Base-by-base conservation (phyloP, 2,329 filamentous ascomycete species). In the Gnomoniopsis smithogilvyi region DNA sequence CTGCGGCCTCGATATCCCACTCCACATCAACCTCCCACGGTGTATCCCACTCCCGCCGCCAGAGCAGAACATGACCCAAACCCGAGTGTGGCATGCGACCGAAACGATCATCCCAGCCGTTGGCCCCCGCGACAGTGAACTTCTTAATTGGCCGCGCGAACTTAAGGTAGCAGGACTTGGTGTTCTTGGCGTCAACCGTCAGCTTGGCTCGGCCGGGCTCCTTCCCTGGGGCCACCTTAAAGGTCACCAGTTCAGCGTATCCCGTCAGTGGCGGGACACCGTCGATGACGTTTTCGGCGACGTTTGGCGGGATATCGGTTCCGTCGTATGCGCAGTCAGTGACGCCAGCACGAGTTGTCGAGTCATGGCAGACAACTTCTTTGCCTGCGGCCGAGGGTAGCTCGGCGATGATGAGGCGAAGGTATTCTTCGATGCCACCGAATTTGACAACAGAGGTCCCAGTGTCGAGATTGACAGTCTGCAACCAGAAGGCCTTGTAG, bases 401-500 rank as follows among this genome's bases (percentile, higher is more conserved):
- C 17, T 85, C 79, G 8, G 78, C 75, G 58, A 95, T 83, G 49
- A 94, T 85, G 36, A 82, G 75, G 14, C 83, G 78, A 1, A 95
- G 75, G 69, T 86, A 96, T 3, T 84, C 78, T 63, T 85, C 79
- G 2, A 92, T 71, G 0, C 92, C 92, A 0, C 80, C 81, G 10
- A 96, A 76, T 36, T 84, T 85, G 45, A 93, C 89, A 2, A 76
- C 78, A 64, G 92, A 91, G 15, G 80, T 76, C n/a, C 87, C 87
- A 3, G 80, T 84, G 64, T 91, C 89, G 11, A 96, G 81, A 64
- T 96, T 84, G 51, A 97, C 78, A 11, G 84, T 83, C 70, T 99
- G 93, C 52, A 90, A 78, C 72, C 98, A 97, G 73, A 87, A 96
- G 51, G 94, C 80, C 73, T 98, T 98, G 72, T 96, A 85, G 41